These are phyloP conservation scores for Cnidoscolus chayamansa DNA, from an alignment of 441 rosid genomes.

Conservation along the genomic window DNA sequence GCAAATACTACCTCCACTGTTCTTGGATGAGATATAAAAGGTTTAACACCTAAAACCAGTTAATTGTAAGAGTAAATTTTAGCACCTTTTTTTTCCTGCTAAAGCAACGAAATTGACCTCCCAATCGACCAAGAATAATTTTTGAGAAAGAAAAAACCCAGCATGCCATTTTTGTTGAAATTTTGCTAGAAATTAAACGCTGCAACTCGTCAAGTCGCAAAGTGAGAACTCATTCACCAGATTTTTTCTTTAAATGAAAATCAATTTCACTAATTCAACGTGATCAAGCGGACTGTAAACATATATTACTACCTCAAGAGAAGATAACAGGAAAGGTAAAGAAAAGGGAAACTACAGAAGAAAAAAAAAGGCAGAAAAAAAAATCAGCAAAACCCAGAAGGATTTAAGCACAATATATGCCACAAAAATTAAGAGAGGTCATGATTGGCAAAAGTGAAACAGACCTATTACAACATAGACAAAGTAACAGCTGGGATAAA, in stretches of 20 bases:
- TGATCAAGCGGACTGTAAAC: slow-evolving; percentile 1
- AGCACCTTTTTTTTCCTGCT: not conserved
- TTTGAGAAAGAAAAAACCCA: not conserved
- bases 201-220: not conserved
- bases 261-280: not conserved
- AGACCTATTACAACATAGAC: slow-evolving; percentile 26
- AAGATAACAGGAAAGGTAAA: not conserved
- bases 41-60: not conserved
- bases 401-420: slow-evolving; percentile 21
- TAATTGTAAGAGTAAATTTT: not conserved
- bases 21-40: slow-evolving; percentile 4
- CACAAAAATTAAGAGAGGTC: slow-evolving; percentile 20
- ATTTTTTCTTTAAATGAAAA: not conserved
- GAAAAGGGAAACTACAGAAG: slow-evolving; percentile 14
- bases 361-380: slow-evolving; percentile 14
- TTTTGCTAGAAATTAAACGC: not conserved
- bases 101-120: not conserved
- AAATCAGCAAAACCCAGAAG: slow-evolving; percentile 25
- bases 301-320: slow-evolving; percentile 6
- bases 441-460: slow-evolving; percentile 28
- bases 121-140: slow-evolving; percentile 4
- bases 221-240: not conserved
- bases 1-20: not conserved
- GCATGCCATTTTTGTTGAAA: not conserved
- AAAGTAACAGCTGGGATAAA: slow-evolving; percentile 30